Evolutionary conservation across 352 stramenopile genomes (phyloP), one percentile per base, ranked within the genome.

Genomic region (Phytopythium montanum): DNA sequence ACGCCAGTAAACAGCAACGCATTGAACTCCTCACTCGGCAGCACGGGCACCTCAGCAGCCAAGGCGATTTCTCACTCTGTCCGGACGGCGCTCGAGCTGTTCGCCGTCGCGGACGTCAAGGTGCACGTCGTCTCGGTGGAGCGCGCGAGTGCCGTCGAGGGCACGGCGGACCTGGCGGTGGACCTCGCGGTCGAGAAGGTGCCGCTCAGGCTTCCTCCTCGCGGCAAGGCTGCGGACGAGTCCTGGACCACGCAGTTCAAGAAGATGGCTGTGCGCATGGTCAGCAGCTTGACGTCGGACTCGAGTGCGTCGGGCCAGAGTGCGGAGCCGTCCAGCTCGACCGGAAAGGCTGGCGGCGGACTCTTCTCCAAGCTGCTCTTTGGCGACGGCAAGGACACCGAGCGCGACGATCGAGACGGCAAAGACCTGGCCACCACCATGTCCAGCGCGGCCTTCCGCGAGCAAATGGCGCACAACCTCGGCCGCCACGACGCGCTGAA

Each of bases 51-150:
- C 34, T 21, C 13, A 10, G 31, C 33, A 3, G 51, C 51, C 2
- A 46, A 31, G 25, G 21, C 33, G 10, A 21, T 44, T 10, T 12
- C 51, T 9, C 48, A 66, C 25, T n/a, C 44, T 7, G 76, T 70
- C 60, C 63, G 51, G 6, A 60, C 68, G 12, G 63, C 56, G 16
- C 26, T 80, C 34, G 51, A 51, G 48, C 67, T 39, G 4, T 73
- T 62, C 48, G 62, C 45, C 12, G 48, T 53, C 53, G 64, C 49
- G 14, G 59, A 33, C 18, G 23, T 54, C 26, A 25, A 33, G 21
- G 56, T 77, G 59, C 72, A 80, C 45, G 38, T 73, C 1, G 2
- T 56, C 1, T 4, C 10, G 2, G 21, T 56, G 7, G 33, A 56
- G 18, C 33, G 28, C 8, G 51, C 51, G 33, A 56, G 51, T 21